Conservation (phyloP, 2,329 filamentous ascomycete genomes). For the Acarospora socialis region DNA sequence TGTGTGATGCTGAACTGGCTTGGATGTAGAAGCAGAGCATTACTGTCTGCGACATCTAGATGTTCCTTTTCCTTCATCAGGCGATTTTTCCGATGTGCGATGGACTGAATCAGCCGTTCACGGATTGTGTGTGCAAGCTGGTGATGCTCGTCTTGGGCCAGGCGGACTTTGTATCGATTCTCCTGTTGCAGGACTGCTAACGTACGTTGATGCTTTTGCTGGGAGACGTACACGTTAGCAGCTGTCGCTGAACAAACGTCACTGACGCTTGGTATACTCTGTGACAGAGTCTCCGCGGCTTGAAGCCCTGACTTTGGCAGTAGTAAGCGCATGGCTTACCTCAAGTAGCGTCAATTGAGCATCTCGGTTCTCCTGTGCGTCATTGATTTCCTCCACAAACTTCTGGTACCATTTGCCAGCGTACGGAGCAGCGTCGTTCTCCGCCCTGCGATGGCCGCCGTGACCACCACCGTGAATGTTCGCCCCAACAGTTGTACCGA, state of each 20-base stretch:
- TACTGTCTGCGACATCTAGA: conserved; percentile 51
- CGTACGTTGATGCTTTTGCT: conserved; percentile 38
- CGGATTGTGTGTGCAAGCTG: conserved; percentile 44
- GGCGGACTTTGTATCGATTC: conserved; percentile 40
- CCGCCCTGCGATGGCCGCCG: conserved; percentile 23
- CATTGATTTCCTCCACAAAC: conserved; percentile 76
- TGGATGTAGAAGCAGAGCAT: conserved; percentile 49
- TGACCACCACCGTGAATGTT: conserved; percentile 5
- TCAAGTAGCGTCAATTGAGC: conserved; percentile 66
- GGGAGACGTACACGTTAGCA: conserved; percentile 5
- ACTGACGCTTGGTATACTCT: not conserved
- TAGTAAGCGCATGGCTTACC: conserved; percentile 39
- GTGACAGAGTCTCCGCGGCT: not conserved
- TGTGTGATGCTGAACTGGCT: conserved; percentile 53
- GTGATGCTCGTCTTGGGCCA: conserved; percentile 49
- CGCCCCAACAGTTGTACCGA: conserved; percentile 39
- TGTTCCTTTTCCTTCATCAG: conserved; percentile 53
- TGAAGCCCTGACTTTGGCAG: not conserved
- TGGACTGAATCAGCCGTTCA: conserved; percentile 43
- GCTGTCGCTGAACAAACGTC: not conserved
- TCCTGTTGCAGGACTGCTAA: conserved; percentile 39
- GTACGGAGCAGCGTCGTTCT: conserved; percentile 50
- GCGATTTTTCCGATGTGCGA: conserved; percentile 42
- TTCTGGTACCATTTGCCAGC: conserved; percentile 71
- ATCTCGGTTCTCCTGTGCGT: conserved; percentile 77